phyloP scores from a whole-genome alignment of 1,284 basidiomycete genomes.

The Ganoderma leucocontextum region DNA sequence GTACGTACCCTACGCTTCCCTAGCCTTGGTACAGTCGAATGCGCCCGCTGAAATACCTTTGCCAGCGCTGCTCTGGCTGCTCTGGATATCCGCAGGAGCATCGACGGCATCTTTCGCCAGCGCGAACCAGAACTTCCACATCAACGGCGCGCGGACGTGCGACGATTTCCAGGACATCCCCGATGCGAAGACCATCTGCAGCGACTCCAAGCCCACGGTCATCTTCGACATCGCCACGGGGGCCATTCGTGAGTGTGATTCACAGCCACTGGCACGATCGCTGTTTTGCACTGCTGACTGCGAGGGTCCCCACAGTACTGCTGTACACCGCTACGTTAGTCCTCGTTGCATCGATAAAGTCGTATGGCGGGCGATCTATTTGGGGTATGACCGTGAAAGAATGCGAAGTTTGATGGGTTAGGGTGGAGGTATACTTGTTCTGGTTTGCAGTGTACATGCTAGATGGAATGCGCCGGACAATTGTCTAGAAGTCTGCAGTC shows the following conservation, averaged over 20 bases:
- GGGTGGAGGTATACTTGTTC: neutral
- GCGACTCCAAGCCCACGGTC: constrained; percentile 17
- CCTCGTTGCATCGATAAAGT: neutral
- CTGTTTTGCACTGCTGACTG: neutral
- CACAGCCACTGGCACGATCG: neutral
- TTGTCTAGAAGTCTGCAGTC: too few species aligned
- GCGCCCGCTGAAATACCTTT: neutral
- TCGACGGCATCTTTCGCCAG: constrained; percentile 19
- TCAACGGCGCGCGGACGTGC: constrained; percentile 7
- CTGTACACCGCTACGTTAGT: neutral
- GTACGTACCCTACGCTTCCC: neutral
- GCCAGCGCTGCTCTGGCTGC: constrained; percentile 10
- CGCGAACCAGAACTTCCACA: constrained; percentile 2
- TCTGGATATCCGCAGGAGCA: constrained; percentile 22
- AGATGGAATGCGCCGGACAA: too few species aligned
- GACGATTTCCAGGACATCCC: constrained; percentile 3
- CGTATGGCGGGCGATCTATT: neutral
- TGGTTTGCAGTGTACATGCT: neutral
- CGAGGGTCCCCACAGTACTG: neutral
- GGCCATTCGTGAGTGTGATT: constrained; percentile 16
- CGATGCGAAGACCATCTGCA: constrained; percentile 18
- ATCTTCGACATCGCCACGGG: constrained; percentile 19
- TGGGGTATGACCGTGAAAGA: constrained; percentile 5
- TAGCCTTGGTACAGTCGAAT: neutral
- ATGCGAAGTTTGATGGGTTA: neutral